phyloP scores from a whole-genome alignment of 2,329 filamentous ascomycete genomes.

The Fusarium chlamydosporum region DNA sequence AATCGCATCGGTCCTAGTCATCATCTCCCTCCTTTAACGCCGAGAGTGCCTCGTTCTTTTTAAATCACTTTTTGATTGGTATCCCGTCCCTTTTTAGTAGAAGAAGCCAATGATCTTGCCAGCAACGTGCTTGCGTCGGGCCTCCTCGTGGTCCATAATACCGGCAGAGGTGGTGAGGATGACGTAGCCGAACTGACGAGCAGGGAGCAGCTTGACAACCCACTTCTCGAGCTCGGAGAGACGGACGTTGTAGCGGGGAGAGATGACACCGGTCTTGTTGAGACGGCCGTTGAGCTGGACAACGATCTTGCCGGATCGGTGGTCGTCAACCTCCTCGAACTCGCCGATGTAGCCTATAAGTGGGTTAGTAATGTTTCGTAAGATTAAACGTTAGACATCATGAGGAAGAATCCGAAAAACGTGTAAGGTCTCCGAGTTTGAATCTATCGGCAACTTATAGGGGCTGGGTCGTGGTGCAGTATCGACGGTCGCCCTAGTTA shows the following conservation, averaged over 20 bases:
- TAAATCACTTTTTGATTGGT: conserved; percentile 51
- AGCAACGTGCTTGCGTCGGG: conserved; percentile 97
- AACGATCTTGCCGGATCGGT: conserved; percentile 99
- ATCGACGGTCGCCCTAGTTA: conserved; percentile 98
- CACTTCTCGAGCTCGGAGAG: conserved; percentile 99
- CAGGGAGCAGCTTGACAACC: conserved; percentile 98
- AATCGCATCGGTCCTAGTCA: conserved; percentile 57
- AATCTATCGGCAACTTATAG: conserved; percentile 99
- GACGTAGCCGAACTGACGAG: conserved; percentile 99
- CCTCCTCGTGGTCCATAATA: conserved; percentile 99
- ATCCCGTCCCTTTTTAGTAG: conserved; percentile 75
- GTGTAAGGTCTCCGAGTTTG: conserved; percentile 93
- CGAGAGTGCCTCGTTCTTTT: conserved; percentile 54
- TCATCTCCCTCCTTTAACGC: conserved; percentile 56
- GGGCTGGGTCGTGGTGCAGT: conserved; percentile 87
- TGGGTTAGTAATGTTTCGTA: conserved; percentile 84
- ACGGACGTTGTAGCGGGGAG: conserved; percentile 98
- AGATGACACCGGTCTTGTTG: conserved; percentile 99
- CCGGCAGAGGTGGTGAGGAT: conserved; percentile 98
- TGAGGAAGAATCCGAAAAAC: conserved; percentile 78
- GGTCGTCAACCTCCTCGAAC: conserved; percentile 99
- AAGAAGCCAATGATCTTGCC: conserved; percentile 99
- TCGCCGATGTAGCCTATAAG: conserved; percentile 82
- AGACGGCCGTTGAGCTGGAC: conserved; percentile 99
- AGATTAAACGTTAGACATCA: conserved; percentile 95